Percentiles rank a stretch among this genome's conserved stretches.
phyloP scores from a whole-genome alignment of 2,329 filamentous ascomycete genomes.

The Fusarium musae region DNA sequence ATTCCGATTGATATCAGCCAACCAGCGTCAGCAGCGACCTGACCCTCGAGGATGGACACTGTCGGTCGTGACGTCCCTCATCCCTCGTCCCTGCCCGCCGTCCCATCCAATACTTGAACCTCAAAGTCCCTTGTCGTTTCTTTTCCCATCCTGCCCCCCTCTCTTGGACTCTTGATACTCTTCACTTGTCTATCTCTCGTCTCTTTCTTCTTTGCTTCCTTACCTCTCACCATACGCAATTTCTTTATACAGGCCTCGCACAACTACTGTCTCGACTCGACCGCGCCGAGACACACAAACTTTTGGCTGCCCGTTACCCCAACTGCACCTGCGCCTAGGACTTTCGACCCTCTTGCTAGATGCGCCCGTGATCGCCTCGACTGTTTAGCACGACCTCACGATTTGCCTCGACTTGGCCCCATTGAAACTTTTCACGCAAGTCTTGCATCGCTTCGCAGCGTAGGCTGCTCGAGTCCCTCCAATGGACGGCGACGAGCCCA shows the following conservation, averaged over 20 bases:
- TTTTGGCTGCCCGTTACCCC: conserved; percentile 10
- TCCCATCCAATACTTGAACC: conserved; percentile 27
- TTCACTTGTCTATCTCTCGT: background rate
- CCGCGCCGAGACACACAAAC: conserved; percentile 18
- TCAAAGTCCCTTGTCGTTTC: conserved; percentile 34
- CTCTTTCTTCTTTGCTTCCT: conserved; percentile 14
- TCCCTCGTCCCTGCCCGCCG: conserved; percentile 29
- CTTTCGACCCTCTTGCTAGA: conserved; percentile 13
- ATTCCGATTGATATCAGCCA: conserved; percentile 25
- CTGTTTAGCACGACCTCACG: background rate
- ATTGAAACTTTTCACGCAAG: conserved; percentile 23
- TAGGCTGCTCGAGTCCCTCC: conserved; percentile 48
- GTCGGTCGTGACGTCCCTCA: conserved; percentile 35
- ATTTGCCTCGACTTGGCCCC: conserved; percentile 4
- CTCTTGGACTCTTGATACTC: conserved; percentile 28
- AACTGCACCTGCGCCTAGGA: conserved; percentile 11
- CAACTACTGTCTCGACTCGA: conserved; percentile 5
- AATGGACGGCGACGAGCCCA: conserved; percentile 59
- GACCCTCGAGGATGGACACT: conserved; percentile 1
- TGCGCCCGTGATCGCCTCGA: conserved; percentile 27
- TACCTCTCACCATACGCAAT: background rate
- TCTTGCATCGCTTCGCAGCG: conserved; percentile 39
- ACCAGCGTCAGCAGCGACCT: conserved; percentile 14
- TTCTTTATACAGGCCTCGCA: background rate
- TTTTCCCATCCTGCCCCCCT: conserved; percentile 31